A percentile compares a stretch with the other conserved stretches of the same genome.
These are phyloP conservation scores for Macrolepiota albuminosa DNA, from an alignment of 768 basidiomycete genomes.

Conservation along the genomic window DNA sequence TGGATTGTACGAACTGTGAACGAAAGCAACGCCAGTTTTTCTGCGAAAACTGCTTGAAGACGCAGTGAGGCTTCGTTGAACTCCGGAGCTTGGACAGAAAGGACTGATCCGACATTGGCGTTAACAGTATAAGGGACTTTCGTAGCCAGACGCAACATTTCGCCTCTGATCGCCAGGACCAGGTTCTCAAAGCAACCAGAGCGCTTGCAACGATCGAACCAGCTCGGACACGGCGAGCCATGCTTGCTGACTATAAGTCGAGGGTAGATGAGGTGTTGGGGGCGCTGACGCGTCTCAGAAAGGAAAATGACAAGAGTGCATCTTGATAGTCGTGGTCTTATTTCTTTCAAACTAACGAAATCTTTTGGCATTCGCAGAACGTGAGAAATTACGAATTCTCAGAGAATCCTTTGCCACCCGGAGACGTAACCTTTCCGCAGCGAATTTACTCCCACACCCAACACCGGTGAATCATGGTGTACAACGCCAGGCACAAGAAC, in stretches of 20 bases:
- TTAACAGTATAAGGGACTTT: constrained; percentile 49
- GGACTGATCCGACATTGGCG: not conserved
- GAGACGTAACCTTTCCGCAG: constrained; percentile 61
- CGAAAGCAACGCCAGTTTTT: constrained; percentile 69
- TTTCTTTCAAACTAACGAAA: not conserved
- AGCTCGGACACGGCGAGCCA: constrained; percentile 43
- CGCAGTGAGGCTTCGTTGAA: constrained; percentile 41
- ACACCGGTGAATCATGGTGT: not conserved
- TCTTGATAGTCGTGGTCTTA: constrained; percentile 1
- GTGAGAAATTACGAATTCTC: constrained; percentile 55
- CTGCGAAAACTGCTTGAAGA: constrained; percentile 64
- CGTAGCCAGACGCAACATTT: constrained; percentile 53
- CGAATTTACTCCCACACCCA: constrained; percentile 21
- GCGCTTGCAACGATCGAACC: constrained; percentile 42
- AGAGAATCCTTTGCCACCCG: constrained; percentile 60
- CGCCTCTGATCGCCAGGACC: constrained; percentile 56
- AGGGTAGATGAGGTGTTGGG: constrained; percentile 47
- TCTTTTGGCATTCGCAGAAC: constrained; percentile 33
- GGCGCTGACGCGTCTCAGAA: constrained; percentile 44
- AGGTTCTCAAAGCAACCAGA: constrained; percentile 46
- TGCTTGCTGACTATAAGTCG: constrained; percentile 40
- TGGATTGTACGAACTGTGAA: constrained; percentile 79
- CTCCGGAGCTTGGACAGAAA: not conserved
- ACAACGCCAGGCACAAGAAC: constrained; percentile 39
- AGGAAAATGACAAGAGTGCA: constrained; percentile 62